Evolutionary conservation across 129 eudicot genomes (phyloP).

Genomic region (Sambucus nigra): DNA sequence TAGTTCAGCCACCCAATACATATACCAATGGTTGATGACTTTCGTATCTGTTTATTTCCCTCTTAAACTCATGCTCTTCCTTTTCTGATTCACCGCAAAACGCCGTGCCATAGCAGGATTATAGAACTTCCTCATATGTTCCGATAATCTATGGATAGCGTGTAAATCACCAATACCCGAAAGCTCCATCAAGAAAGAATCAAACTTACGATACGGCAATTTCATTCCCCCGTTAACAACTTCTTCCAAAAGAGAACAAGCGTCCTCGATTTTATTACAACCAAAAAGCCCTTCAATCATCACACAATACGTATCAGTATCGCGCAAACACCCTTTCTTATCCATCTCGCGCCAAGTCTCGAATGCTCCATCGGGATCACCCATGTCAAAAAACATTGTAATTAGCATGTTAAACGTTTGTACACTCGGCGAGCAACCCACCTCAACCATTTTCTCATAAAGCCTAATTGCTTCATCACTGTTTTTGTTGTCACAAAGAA

Average conservation of each 20-base stretch:
- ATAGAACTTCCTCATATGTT: constrained; percentile 83
- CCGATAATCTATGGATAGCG: constrained; percentile 60
- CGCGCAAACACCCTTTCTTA: constrained; percentile 43
- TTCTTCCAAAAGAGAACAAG: constrained; percentile 57
- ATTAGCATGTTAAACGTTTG: constrained; percentile 78
- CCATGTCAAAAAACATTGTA: constrained; percentile 52
- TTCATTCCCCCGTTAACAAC: constrained; percentile 59
- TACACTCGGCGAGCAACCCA: constrained; percentile 71
- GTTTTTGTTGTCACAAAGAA: constrained; percentile 71
- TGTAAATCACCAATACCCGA: constrained; percentile 64
- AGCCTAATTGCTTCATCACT: constrained; percentile 50
- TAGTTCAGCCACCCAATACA: too few species aligned
- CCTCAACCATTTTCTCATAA: constrained; percentile 50
- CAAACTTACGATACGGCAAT: constrained; percentile 65
- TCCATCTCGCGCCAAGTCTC: constrained; percentile 77
- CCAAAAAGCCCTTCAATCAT: constrained; percentile 91
- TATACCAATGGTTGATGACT: neutral
- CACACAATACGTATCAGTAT: constrained; percentile 59
- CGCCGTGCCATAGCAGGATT: constrained; percentile 94
- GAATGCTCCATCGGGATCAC: constrained; percentile 58
- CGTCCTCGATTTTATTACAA: constrained; percentile 40
- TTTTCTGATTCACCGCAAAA: constrained; percentile 57
- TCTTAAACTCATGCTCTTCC: constrained; percentile 63
- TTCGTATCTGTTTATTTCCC: constrained; percentile 30
- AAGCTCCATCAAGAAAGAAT: constrained; percentile 55